Evolutionary conservation across 139 green algal genomes (phyloP), one percentile per base, ranked within the genome.

Genomic region (Chlamydomonas sp.): DNA sequence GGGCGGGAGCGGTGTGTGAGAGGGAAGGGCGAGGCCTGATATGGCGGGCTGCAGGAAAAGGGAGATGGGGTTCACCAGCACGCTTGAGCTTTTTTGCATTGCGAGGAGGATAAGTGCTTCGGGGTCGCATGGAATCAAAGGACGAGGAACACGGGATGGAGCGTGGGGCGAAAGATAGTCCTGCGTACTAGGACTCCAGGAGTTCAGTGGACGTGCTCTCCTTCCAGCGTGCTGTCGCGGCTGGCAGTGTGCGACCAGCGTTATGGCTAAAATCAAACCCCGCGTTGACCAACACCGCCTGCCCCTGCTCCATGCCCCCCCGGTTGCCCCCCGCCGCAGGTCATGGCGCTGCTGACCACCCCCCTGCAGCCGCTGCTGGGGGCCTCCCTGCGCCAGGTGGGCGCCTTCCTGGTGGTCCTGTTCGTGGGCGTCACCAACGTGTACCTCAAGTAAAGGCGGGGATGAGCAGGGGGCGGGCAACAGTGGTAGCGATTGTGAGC

Each of bases 391-490:
- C 91, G 92, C 18, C 91, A 92, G 80, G 92, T 95, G 17, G 92
- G 94, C 9, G 74, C 93, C 17, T 96, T 95, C 88, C 71, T 96
- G 10, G 94, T 96, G 63, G 94, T 93, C 60, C 77, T 95, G 57
- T 63, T 92, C 17, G 81, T 97, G 72, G 95, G 95, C 61, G 77
- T 92, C 59, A 66, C 93, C 12, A 90, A 88, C 75, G 92, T 97
- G 20, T 97, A 94, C 83, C 77, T 97, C 15, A 87, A 87, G 74
- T 87, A 80, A 15, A 14, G 16, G 77, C 7, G 60, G 31, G 31
- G 31, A 49, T 49, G 60, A 58, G 60, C 69, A 75, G 9, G 67
- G 12, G 67, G 67, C 14, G 14, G 67, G 14, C 10, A 15, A 73
- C 14, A 15, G 14, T 12, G 18, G 67, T 4, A 73, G 68, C 14